Percentiles rank a stretch among this genome's conserved stretches.
phyloP scores from a whole-genome alignment of 805 yeast species.

The Ogataea ganodermae region DNA sequence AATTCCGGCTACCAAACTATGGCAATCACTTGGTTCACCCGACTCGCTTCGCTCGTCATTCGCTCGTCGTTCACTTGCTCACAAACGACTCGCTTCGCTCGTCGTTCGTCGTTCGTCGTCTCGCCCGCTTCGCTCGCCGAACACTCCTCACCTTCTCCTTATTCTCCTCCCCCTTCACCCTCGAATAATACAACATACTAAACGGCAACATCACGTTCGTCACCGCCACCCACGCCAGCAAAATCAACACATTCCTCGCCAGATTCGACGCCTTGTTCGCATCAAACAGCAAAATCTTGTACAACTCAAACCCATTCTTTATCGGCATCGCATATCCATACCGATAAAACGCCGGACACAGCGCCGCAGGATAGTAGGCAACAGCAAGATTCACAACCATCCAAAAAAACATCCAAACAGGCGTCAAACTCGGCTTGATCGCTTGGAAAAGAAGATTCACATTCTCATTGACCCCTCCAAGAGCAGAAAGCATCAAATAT shows the following conservation, averaged over 20 bases:
- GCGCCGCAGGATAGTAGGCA: constrained; percentile 59
- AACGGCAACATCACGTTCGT: constrained; percentile 46
- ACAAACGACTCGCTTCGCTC: too few relatives aligned
- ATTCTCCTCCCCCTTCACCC: constrained; percentile 14
- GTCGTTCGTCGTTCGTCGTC: too few relatives aligned
- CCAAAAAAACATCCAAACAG: constrained; percentile 70
- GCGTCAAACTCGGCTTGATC: constrained; percentile 56
- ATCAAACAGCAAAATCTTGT: constrained; percentile 57
- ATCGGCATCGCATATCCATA: constrained; percentile 72
- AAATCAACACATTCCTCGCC: constrained; percentile 62
- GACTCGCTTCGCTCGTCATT: too few relatives aligned
- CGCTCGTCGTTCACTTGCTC: too few relatives aligned
- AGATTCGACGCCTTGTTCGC: constrained; percentile 52
- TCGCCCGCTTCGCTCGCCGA: too few relatives aligned
- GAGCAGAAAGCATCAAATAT: constrained; percentile 63
- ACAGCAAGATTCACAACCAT: constrained; percentile 66
- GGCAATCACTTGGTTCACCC: too few relatives aligned
- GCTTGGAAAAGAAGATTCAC: constrained; percentile 51
- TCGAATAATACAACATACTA: constrained; percentile 24
- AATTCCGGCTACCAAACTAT: too few relatives aligned
- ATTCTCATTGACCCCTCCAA: constrained; percentile 71
- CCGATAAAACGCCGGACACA: constrained; percentile 54
- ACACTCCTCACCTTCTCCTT: constrained; percentile 17
- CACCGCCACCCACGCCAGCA: constrained; percentile 59
- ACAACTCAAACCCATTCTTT: constrained; percentile 58